Evolutionary conservation across 176 grass and related monocot genomes (phyloP), one percentile per base, ranked within the genome.

Genomic region (Zoysia pacifica): DNA sequence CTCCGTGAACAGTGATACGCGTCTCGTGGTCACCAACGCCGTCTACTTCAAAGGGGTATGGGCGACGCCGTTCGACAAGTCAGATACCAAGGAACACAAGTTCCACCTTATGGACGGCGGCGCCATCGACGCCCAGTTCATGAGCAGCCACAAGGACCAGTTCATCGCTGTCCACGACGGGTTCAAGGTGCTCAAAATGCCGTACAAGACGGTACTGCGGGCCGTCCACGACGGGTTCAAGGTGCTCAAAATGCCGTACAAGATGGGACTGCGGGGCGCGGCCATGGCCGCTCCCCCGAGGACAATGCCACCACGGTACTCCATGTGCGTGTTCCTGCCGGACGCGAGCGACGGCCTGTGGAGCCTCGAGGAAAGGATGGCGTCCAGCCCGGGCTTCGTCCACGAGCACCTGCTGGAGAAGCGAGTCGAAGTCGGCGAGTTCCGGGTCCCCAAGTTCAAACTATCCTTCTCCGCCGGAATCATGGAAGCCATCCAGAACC

Each of bases 321-420:
- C 70, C 5, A 83, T 90, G 88, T 78, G 65, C 43, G 74, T 90
- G 36, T 70, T 90, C 64, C 79, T 90, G 19, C 79, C 88, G 0
- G 62, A 90, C 20, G 37, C 39, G 18, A 11, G 7, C 41, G 74
- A 86, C 65, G 79, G 83, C 19, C 43, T 90, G 12, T n/a, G 5
- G 28, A 20, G 9, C 13, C 77, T 86, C 2, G 2, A 79, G 1
- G 15, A 75, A 9, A 16, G 2, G 45, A 63, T 90, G 8, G 37
- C 72, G 4, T 87, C 84, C 48, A 13, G 16, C 11, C 54, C 70
- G 9, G 44, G 19, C 3, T 87, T 90, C 72, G 5, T 84, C 2
- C 5, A 50, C 3, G 13, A 73, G 11, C 81, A 87, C 53, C 2
- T 76, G 11, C 60, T 84, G 0, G 9, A 19, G 12, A 0, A 0